Evolutionary conservation across 139 green algal genomes (phyloP), one percentile per base, ranked within the genome.

Genomic region (Spirogloea muscicola): DNA sequence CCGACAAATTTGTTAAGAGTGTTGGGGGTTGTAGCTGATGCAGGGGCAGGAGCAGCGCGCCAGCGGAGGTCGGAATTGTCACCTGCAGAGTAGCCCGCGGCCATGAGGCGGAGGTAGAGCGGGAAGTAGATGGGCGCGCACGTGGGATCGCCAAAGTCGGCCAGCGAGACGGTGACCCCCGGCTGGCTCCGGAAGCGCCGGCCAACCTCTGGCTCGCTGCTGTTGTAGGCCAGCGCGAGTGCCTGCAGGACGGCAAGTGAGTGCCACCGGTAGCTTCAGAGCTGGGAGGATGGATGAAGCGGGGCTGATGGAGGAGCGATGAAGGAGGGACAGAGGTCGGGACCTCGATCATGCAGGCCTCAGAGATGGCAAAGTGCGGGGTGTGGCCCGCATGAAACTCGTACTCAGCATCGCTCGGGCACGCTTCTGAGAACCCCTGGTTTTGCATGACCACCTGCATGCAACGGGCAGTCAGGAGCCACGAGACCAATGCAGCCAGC

Each of bases 101-200:
- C 55, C 55, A 64, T 13, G 55, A 64, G 55, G 31, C 55, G 55
- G 55, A 64, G 55, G 55, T 64, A 64, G 55, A 64, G 9, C 10
- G 55, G 55, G 9, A 64, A 13, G 55, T 64, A 64, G 55, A 64
- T 64, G 31, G 55, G 55, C 31, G 55, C 55, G 31, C 55, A 64
- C 10, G 10, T 13, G 13, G 33, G 31, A 9, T 10, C 9, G 27
- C 55, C 55, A 9, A 9, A 64, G 55, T 64, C 55, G 16, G 55
- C 55, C 55, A 64, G 10, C 31, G 13, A 10, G 10, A 64, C 55
- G 27, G 55, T 64, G 29, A 64, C 55, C 10, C 55, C 55, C 10
- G 55, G 55, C 27, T 44, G 55, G 55, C 55, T 64, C 10, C 13
- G 33, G 55, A 64, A 64, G 55, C 55, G 55, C 9, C 33, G 10